Percentiles rank a stretch among this genome's conserved stretches.
These are phyloP conservation scores for Macadamia integrifolia DNA, from an alignment of 164 flowering plant species.

Conservation along the genomic window DNA sequence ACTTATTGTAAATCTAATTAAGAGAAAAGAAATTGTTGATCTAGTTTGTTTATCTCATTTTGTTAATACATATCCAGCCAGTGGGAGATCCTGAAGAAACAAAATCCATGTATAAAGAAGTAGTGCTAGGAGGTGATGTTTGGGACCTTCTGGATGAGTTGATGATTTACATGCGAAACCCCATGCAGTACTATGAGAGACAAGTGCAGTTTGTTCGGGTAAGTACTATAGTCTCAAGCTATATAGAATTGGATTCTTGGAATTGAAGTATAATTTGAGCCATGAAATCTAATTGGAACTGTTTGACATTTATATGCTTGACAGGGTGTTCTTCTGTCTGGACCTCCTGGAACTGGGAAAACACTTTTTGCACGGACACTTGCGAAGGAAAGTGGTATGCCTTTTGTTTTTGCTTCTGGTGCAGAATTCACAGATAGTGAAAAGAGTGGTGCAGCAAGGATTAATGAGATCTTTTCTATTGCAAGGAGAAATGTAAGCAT, in stretches of 20 bases:
- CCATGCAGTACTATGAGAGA: slow-evolving; percentile 85
- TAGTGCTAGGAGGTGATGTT: slow-evolving; percentile 91
- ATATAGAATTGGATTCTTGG: neutral
- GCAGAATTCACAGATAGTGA: slow-evolving; percentile 97
- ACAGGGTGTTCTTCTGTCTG: slow-evolving; percentile 96
- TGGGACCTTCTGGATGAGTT: slow-evolving; percentile 98
- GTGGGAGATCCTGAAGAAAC: slow-evolving; percentile 64
- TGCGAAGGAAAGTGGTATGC: slow-evolving; percentile 93
- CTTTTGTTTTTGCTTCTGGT: slow-evolving; percentile 97
- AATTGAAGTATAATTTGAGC: neutral
- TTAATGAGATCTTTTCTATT: slow-evolving; percentile 80
- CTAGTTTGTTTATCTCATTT: slow-evolving; percentile 4
- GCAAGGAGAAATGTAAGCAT: slow-evolving; percentile 87
- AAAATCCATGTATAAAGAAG: slow-evolving; percentile 84
- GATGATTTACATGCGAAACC: slow-evolving; percentile 94
- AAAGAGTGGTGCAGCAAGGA: slow-evolving; percentile 86
- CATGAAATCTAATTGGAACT: slow-evolving; percentile 4
- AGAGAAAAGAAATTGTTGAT: neutral
- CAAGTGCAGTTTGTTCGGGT: slow-evolving; percentile 89
- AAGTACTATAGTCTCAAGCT: slow-evolving; percentile 15
- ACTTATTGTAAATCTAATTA: neutral
- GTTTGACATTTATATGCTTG: slow-evolving; percentile 11
- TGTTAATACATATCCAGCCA: slow-evolving; percentile 47
- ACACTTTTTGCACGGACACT: slow-evolving; percentile 96
- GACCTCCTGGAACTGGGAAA: slow-evolving; percentile 99